Base-by-base conservation (phyloP, 108 stramenopile genomes). In the Nitzschia sp. region DNA sequence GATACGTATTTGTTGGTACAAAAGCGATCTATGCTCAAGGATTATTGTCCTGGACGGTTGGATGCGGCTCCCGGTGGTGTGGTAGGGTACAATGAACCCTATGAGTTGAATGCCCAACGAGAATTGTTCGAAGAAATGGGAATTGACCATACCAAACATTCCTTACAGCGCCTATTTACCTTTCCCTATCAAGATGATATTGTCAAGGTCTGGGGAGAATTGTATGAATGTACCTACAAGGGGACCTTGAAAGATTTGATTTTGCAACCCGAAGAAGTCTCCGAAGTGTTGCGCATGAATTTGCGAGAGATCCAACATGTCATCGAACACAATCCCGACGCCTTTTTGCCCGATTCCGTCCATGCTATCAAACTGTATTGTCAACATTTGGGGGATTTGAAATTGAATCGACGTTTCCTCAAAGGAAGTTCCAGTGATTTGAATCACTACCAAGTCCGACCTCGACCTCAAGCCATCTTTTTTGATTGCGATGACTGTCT, bases 401-500 rank as follows among this genome's bases (percentile, higher is more conserved):
- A 53, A 42, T 26, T 76, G 8, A 26, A 64, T 19, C 41, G 80
- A 44, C 51, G 71, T 2, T 59, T 80, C 6, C 70, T 80, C n/a
- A 75, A 75, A 43, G 79, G 79, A 41, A 57, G 53, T 26, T 46
- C 44, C 34, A 53, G 67, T 43, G 71, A 81, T 69, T 64, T 81
- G 66, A 65, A 72, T 26, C 24, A 21, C 2, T 81, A 76, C 40
- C 21, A 21, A 19, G 25, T 76, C 1, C 70, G 80, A 25, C 75
- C 75, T 12, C 73, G 67, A 54, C 82, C 83, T 8, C 19, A 72
- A 54, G 83, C 69, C 1, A 80, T 88, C 17, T 86, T 89, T 53
- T 89, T 89, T 69, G 88, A 89, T 70, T 86, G 85, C 64, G 88
- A 90, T 63, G 88, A 90, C 57, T 83, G 82, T 60, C 67, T 86